Conservation (phyloP, 1,284 basidiomycete species). For the Naganishia liquefaciens region DNA sequence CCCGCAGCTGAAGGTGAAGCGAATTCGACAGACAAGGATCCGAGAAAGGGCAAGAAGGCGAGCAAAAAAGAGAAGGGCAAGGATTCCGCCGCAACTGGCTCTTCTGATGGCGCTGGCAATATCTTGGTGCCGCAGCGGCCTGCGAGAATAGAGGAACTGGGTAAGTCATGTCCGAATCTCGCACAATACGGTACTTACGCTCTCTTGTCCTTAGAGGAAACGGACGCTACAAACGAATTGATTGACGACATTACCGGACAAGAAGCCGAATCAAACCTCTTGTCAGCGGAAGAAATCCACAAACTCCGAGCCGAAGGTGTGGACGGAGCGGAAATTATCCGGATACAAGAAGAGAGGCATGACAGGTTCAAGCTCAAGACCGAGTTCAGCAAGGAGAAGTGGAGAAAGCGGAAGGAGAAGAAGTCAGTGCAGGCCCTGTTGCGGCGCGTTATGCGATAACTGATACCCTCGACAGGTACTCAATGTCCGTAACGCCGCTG, state of each 20-base stretch:
- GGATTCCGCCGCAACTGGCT: slow-evolving; percentile 31
- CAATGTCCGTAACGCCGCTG: slow-evolving; percentile 72
- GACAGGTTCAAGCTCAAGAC: slow-evolving; percentile 88
- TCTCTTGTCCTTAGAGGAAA: slow-evolving; percentile 65
- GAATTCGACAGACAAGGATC: slow-evolving; percentile 15
- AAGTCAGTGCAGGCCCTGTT: slow-evolving; percentile 63
- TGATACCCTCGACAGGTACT: slow-evolving; percentile 49
- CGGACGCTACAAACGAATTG: slow-evolving; percentile 80
- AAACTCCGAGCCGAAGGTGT: slow-evolving; percentile 57
- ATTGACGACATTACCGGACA: slow-evolving; percentile 59
- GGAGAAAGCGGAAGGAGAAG: slow-evolving; percentile 88
- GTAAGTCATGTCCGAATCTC: slow-evolving; percentile 28
- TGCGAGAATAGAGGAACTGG: slow-evolving; percentile 37
- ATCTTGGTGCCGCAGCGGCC: slow-evolving; percentile 34
- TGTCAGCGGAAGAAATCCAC: slow-evolving; percentile 69
- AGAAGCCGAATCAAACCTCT: not conserved
- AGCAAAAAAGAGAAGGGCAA: slow-evolving; percentile 43
- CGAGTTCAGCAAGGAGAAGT: slow-evolving; percentile 96
- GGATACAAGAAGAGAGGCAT: slow-evolving; percentile 85
- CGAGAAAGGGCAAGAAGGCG: slow-evolving; percentile 39
- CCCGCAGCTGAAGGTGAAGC: slow-evolving; percentile 17
- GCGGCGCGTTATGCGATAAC: not conserved
- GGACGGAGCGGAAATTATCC: slow-evolving; percentile 78
- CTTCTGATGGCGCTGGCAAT: slow-evolving; percentile 21
- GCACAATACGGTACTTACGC: not conserved